Evolutionary conservation across 2,329 filamentous ascomycete genomes (phyloP).

Genomic region (Huntiella moniliformis): DNA sequence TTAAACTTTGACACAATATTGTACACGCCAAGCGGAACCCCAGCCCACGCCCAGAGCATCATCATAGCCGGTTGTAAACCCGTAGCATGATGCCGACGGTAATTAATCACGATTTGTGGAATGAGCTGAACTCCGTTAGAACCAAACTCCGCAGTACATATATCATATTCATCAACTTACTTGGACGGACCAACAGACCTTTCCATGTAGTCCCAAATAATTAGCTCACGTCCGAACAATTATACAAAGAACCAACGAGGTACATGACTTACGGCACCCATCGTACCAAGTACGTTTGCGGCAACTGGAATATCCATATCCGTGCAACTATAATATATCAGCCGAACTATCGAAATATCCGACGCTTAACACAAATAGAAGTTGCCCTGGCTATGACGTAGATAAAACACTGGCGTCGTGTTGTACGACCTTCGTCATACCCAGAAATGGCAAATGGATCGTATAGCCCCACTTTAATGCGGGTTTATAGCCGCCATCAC

Average conservation of each 20-base stretch:
- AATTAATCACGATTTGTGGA: constrained; percentile 52
- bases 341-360: neutral
- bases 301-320: constrained; percentile 36
- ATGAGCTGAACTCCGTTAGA: constrained; percentile 29
- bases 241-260: neutral
- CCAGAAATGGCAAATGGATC: too few relatives aligned
- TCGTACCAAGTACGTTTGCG: constrained; percentile 38
- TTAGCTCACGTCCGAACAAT: neutral
- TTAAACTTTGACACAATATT: constrained; percentile 26
- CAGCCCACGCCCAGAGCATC: constrained; percentile 51
- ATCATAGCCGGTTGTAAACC: constrained; percentile 53
- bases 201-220: neutral
- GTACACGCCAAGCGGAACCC: constrained; percentile 42
- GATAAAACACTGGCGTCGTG: neutral
- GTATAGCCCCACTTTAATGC: too few relatives aligned
- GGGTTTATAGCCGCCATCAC: too few relatives aligned
- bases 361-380: neutral
- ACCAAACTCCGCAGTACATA: neutral
- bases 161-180: constrained; percentile 17
- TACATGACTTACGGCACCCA: constrained; percentile 30
- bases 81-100: constrained; percentile 43
- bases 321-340: neutral
- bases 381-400: too few relatives aligned
- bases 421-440: too few relatives aligned
- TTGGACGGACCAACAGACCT: constrained; percentile 47